Evolutionary conservation across 352 stramenopile genomes (phyloP), one percentile per base, ranked within the genome.

Genomic region (Globisporangium ultimum): DNA sequence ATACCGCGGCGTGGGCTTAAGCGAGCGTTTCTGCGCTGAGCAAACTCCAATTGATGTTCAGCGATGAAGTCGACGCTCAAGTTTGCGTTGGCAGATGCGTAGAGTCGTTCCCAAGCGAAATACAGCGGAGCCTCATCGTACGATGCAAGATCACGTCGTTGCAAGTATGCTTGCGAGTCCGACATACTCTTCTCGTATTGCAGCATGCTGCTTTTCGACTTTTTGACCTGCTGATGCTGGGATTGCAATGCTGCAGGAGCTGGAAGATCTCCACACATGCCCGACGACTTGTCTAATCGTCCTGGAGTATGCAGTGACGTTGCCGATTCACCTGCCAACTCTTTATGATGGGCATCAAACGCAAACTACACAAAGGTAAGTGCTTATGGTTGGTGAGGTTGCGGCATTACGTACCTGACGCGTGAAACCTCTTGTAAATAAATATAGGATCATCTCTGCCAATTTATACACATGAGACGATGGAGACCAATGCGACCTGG

Each of bases 61-160:
- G 54, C 51, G 46, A 81, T 40, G 12, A 80, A 84, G 45, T 86
- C 70, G 2, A 74, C 67, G 48, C 70, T 84, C 6, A 81, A 49
- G 18, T 78, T 83, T 18, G 66, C 56, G 34, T 84, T 83, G 0
- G 68, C 68, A 5, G 73, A 55, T 17, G 74, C 60, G 17, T 84
- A 86, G 24, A 86, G 54, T 13, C 76, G 64, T 15, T 84, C 58
- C 76, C 76, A 86, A 1, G 76, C 76, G 28, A 84, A 86, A 53
- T 84, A 86, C 17, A 86, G 55, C 17, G 76, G 76, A 10, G 71
- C 54, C 15, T 86, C 76, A 7, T 86, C 73, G 15, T 84, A 61
- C 7, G 76, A 86, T 10, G 54, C 66, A 22, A 86, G 24, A 21
- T 84, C 76, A 1, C 74, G 72, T 18, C 67, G 72, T 8, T 67